A percentile compares a stretch with the other conserved stretches of the same genome.
phyloP scores from a whole-genome alignment of 495 filamentous ascomycete genomes.

The Xylaria acuta region DNA sequence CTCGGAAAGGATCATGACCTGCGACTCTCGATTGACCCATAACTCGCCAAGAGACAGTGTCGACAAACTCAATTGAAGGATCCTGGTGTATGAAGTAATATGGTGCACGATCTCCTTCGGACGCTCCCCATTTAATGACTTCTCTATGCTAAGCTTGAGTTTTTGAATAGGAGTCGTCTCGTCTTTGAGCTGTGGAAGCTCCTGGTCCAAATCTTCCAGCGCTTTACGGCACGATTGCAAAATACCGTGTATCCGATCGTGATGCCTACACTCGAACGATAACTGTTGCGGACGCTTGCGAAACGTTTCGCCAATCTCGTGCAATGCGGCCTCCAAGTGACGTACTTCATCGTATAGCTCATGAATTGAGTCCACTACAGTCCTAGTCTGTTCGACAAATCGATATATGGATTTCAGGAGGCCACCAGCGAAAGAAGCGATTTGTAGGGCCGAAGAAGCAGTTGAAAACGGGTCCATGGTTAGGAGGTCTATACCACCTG shows the following conservation, averaged over 20 bases:
- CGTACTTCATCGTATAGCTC: slow-evolving; percentile 34
- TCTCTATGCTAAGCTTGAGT: slow-evolving; percentile 25
- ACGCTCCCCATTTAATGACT: slow-evolving; percentile 28
- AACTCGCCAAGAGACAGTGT: slow-evolving; percentile 31
- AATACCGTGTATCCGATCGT: slow-evolving; percentile 30
- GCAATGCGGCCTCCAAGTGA: slow-evolving; percentile 17
- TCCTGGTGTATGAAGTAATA: slow-evolving; percentile 31
- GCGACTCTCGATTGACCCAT: slow-evolving; percentile 32
- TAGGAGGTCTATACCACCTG: neutral
- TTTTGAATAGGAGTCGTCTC: slow-evolving; percentile 20
- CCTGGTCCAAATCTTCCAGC: slow-evolving; percentile 18
- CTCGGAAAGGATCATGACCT: slow-evolving; percentile 33
- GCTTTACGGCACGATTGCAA: slow-evolving; percentile 28
- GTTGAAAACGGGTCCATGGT: slow-evolving; percentile 33
- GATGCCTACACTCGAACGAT: slow-evolving; percentile 34
- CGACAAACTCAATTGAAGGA: slow-evolving; percentile 34
- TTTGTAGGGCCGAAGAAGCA: slow-evolving; percentile 20
- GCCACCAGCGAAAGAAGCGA: slow-evolving; percentile 20
- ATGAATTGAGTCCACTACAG: slow-evolving; percentile 25
- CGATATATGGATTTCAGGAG: slow-evolving; percentile 27
- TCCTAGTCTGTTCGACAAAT: slow-evolving; percentile 31
- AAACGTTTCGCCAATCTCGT: slow-evolving; percentile 25
- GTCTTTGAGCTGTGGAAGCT: slow-evolving; percentile 33
- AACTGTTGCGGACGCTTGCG: slow-evolving; percentile 25
- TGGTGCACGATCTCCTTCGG: slow-evolving; percentile 28